A percentile compares a stretch with the other conserved stretches of the same genome.
These are phyloP conservation scores for Panicum miliaceum DNA, from an alignment of 176 grass and related monocot genomes.

Conservation along the genomic window DNA sequence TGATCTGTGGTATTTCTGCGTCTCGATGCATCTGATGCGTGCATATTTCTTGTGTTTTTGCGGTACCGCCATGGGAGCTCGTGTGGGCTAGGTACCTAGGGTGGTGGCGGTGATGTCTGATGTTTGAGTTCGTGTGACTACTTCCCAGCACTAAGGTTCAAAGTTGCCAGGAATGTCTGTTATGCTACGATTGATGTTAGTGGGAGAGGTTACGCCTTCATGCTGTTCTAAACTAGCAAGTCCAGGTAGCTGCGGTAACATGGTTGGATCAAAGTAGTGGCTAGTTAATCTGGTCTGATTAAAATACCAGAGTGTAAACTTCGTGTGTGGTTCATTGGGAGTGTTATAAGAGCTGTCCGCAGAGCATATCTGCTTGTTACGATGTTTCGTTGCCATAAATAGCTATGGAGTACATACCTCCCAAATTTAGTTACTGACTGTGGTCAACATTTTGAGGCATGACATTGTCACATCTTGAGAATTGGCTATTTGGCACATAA, in stretches of 20 bases:
- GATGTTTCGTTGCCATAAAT: not conserved
- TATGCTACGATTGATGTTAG: not conserved
- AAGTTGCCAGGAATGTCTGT: not conserved
- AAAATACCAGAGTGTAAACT: not conserved
- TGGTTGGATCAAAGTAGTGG: not conserved
- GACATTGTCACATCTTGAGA: not conserved
- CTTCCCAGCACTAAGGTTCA: not conserved
- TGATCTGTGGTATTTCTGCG: not conserved
- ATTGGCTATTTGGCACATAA: not conserved
- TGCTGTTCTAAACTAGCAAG: not conserved
- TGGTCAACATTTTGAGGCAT: not conserved
- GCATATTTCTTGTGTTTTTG: not conserved
- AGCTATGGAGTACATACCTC: not conserved
- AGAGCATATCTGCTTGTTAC: not conserved
- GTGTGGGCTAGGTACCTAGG: not conserved
- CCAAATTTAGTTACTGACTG: not conserved
- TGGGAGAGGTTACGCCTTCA: not conserved
- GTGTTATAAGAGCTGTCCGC: not conserved
- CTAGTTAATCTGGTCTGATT: not conserved
- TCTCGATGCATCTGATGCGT: not conserved
- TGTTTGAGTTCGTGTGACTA: not conserved
- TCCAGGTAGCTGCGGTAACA: not conserved
- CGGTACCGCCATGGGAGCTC: not conserved
- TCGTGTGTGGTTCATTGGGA: not conserved
- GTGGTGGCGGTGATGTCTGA: not conserved